phyloP scores from a whole-genome alignment of 208 protist genomes.

The Leptomonas seymouri region DNA sequence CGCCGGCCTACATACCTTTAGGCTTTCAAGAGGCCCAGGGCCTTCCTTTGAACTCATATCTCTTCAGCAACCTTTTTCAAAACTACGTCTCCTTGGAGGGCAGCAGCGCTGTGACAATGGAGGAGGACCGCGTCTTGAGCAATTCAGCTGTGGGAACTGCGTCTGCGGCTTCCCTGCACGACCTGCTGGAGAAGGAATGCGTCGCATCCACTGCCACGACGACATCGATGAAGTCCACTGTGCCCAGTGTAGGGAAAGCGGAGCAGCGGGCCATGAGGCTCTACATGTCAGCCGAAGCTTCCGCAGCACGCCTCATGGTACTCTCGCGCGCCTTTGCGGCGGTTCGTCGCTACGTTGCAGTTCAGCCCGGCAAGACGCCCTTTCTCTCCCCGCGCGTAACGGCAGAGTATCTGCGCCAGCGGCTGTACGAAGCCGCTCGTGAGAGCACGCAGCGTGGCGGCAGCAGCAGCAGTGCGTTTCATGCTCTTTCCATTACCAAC shows the following conservation, averaged over 20 bases:
- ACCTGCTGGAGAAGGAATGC: background rate
- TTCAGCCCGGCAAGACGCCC: conserved; percentile 28
- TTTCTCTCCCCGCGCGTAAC: conserved; percentile 72
- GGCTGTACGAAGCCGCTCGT: conserved; percentile 35
- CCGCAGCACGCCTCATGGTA: conserved; percentile 62
- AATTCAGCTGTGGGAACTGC: background rate
- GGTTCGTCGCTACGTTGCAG: conserved; percentile 61
- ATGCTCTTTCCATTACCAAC: background rate
- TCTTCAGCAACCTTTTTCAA: conserved; percentile 73
- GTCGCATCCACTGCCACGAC: background rate
- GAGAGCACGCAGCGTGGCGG: conserved; percentile 2
- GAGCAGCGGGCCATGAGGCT: conserved; percentile 33
- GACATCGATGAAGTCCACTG: background rate
- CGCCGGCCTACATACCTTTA: conserved; percentile 65
- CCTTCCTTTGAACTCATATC: conserved; percentile 71
- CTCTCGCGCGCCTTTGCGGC: conserved; percentile 71
- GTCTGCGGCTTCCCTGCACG: background rate
- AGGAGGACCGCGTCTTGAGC: conserved; percentile 1
- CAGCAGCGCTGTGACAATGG: conserved; percentile 15
- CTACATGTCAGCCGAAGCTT: conserved; percentile 58
- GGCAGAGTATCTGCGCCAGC: conserved; percentile 71
- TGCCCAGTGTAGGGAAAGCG: background rate
- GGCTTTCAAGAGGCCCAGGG: conserved; percentile 43
- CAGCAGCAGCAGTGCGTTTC: conserved; percentile 11
- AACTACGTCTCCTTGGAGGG: conserved; percentile 21